phyloP scores from a whole-genome alignment of 2,329 filamentous ascomycete genomes.

The Pseudogymnoascus sp. region DNA sequence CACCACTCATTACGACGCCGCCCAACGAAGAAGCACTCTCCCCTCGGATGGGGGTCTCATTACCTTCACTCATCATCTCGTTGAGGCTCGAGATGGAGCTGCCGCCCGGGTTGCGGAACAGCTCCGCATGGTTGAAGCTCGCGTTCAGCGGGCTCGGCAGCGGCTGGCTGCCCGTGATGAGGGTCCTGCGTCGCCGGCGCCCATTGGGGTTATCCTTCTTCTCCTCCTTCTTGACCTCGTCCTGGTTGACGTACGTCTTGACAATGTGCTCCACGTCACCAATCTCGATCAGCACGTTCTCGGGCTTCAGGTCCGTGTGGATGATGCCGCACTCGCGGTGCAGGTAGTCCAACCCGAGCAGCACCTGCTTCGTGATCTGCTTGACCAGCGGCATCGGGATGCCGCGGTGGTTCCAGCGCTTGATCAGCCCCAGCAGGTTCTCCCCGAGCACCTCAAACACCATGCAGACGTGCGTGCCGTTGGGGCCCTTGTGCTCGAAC shows the following conservation, averaged over 20 bases:
- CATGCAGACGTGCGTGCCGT: conserved; percentile 97
- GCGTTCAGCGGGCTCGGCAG: conserved; percentile 90
- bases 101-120: conserved; percentile 48
- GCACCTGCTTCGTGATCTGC: conserved; percentile 96
- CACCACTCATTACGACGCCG: conserved; percentile 45
- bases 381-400: conserved; percentile 96
- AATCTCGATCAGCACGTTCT: conserved; percentile 98
- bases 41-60: conserved; percentile 34
- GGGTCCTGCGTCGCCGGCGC: conserved; percentile 75
- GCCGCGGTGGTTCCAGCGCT: conserved; percentile 95
- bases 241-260: conserved; percentile 86
- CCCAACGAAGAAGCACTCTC: conserved; percentile 30
- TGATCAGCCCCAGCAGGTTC: conserved; percentile 90
- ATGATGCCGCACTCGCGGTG: conserved; percentile 98
- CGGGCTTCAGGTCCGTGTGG: conserved; percentile 93
- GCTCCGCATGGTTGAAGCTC: conserved; percentile 72
- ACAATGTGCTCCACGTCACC: conserved; percentile 98
- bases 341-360: conserved; percentile 90
- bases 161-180: conserved; percentile 96
- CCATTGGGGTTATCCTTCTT: conserved; percentile 92
- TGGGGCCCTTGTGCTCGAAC: conserved; percentile 95
- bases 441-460: conserved; percentile 97
- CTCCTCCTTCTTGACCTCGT: conserved; percentile 45
- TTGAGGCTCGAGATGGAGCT: conserved; percentile 68
- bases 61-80: conserved; percentile 76